Evolutionary conservation across 345 rosid species (phyloP), one percentile per base, ranked within the genome.

Genomic region (Raphanus raphanistrum): DNA sequence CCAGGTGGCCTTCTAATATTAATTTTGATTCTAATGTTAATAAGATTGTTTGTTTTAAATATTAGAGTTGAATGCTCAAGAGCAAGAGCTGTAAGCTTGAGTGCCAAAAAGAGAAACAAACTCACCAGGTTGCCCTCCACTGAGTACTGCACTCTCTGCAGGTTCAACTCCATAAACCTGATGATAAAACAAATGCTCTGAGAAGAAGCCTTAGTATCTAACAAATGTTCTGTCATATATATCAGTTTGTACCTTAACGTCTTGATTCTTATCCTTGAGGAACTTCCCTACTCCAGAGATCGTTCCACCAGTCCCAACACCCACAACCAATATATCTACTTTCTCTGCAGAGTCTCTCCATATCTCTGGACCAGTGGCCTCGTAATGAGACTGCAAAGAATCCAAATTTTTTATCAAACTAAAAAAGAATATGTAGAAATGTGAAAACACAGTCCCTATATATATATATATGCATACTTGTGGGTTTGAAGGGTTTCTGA

Each of bases 321-420:
- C 91, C 0, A 84, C 63, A 1, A 90, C 85, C 68, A 89, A 66
- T 5, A 68, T 81, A 78, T 89, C 89, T 63, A 87, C 86, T 80
- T 85, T 70, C 63, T 83, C 93, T 33, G 65, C 86, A 0, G 87
- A 83, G 75, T 80, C 92, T 57, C 68, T 84, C 95, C 95, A 90
- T 78, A 88, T 87, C 84, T 90, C 95, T 17, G 90, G 92, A 25
- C 92, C 90, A n/a, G 88, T 86, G 61, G 92, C 88, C 71, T 84
- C 86, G 27, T 87, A 93, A 76, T 91, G 98, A 16, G 86, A 82
- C 98, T 91, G 38, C 78, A 79, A 15, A 81, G 7, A 36, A 28
- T 43, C 59, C 13, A 36, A 29, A 36, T 0, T 25, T 52, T 8
- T 36, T 32, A 71, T 9, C 15, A 50, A 32, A 21, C 13, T 11